Evolutionary conservation across 192 early-diverging fungal species (phyloP).

Genomic region (Borealophlyctis nickersoniae): DNA sequence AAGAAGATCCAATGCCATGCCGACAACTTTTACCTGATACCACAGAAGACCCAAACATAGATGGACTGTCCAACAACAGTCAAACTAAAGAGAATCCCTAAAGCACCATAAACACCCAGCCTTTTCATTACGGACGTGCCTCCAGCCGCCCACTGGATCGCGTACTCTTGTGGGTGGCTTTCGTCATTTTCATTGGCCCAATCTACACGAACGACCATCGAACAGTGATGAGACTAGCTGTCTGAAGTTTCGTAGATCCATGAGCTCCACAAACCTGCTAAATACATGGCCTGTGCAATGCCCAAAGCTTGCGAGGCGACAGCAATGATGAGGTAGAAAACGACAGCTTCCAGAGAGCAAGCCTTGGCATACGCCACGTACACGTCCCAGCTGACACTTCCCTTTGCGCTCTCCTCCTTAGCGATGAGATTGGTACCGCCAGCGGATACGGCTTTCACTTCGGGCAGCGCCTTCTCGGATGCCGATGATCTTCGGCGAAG

Average conservation of each 20-base stretch:
- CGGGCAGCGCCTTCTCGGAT: not conserved
- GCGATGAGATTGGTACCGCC: conserved; percentile 52
- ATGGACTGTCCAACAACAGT: conserved; percentile 66
- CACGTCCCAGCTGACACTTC: conserved; percentile 74
- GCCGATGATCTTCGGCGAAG: not conserved
- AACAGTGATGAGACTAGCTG: too few species aligned
- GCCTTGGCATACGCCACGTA: conserved; percentile 80
- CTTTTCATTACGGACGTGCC: conserved; percentile 54
- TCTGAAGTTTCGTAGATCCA: too few species aligned
- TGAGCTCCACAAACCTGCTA: conserved; percentile 21
- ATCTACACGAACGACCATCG: conserved; percentile 2
- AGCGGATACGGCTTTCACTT: conserved; percentile 3
- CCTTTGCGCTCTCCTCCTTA: conserved; percentile 79
- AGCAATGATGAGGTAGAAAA: conserved; percentile 55
- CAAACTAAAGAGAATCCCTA: conserved; percentile 71
- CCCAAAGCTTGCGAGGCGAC: conserved; percentile 39
- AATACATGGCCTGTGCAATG: conserved; percentile 47
- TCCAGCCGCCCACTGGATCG: conserved; percentile 21
- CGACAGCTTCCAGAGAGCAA: conserved; percentile 60
- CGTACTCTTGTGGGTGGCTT: not conserved
- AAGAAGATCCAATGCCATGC: too few species aligned
- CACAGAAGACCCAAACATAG: conserved; percentile 75
- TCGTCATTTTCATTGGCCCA: conserved; percentile 55
- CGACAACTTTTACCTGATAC: conserved; percentile 52
- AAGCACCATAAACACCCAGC: conserved; percentile 73